Percentiles rank a stretch among this genome's conserved stretches.
Evolutionary conservation across 768 basidiomycete genomes (phyloP).

Genomic region (Auriculariales sp.): DNA sequence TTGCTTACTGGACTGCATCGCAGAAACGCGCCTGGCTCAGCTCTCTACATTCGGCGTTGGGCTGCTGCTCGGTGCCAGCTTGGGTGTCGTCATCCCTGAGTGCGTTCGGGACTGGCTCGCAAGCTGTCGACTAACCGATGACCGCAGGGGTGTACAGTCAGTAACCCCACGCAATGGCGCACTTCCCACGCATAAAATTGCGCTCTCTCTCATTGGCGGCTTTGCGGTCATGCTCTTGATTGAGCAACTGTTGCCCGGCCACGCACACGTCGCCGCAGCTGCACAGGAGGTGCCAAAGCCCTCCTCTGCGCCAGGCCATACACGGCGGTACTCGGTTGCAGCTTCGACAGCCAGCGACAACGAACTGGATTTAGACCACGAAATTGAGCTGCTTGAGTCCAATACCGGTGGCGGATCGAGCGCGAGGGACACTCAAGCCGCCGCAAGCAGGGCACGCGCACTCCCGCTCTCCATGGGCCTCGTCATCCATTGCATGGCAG

Average conservation of each 20-base stretch:
- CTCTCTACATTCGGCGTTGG: slow-evolving; percentile 61
- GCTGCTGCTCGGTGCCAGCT: slow-evolving; percentile 73
- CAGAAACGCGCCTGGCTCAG: slow-evolving; percentile 28
- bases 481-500: slow-evolving; percentile 76
- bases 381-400: slow-evolving; percentile 3
- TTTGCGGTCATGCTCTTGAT: slow-evolving; percentile 40
- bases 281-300: slow-evolving; percentile 10
- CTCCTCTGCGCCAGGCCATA: slow-evolving; percentile 4
- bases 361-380: slow-evolving; percentile 51
- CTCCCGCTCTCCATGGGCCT: slow-evolving; percentile 75
- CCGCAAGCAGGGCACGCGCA: slow-evolving; percentile 25
- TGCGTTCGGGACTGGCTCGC: slow-evolving; percentile 26
- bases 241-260: slow-evolving; percentile 39
- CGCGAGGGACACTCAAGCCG: slow-evolving; percentile 10
- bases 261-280: not conserved
- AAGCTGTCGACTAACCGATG: not conserved
- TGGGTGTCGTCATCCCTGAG: slow-evolving; percentile 92
- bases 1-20: slow-evolving; percentile 17
- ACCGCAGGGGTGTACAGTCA: slow-evolving; percentile 55
- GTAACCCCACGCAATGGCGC: slow-evolving; percentile 25
- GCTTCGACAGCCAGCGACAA: slow-evolving; percentile 14
- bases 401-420: not conserved
- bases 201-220: slow-evolving; percentile 49
- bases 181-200: slow-evolving; percentile 38
- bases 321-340: slow-evolving; percentile 9